Conservation (phyloP, 352 stramenopile species). For the Pythium diclinum region DNA sequence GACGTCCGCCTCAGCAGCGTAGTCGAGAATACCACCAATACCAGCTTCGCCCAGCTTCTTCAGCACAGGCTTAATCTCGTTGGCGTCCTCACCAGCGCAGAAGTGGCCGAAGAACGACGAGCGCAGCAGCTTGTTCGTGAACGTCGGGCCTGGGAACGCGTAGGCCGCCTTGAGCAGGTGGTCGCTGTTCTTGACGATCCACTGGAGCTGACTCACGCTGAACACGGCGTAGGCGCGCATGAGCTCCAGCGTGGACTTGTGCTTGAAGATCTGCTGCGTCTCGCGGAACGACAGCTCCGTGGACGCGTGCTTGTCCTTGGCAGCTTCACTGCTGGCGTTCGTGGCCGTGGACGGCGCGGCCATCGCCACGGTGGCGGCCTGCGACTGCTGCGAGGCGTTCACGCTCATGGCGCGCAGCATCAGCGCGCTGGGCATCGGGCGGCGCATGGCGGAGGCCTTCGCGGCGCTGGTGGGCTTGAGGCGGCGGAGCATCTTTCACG, state of each 20-base stretch:
- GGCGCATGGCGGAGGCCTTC: slow-evolving; percentile 17
- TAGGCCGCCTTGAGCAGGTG: slow-evolving; percentile 80
- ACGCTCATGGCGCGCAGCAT: slow-evolving; percentile 27
- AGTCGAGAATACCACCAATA: slow-evolving; percentile 96
- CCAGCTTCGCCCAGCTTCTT: slow-evolving; percentile 69
- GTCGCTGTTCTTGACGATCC: slow-evolving; percentile 88
- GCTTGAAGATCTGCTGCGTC: slow-evolving; percentile 78
- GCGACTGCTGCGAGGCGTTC: slow-evolving; percentile 21
- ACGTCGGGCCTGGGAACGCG: slow-evolving; percentile 66
- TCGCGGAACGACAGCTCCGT: slow-evolving; percentile 62
- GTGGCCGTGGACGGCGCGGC: slow-evolving; percentile 9
- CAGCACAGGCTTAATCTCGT: slow-evolving; percentile 83
- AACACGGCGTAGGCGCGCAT: slow-evolving; percentile 88
- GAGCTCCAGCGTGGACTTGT: slow-evolving; percentile 84
- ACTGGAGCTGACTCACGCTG: slow-evolving; percentile 77
- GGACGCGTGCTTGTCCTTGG: slow-evolving; percentile 1
- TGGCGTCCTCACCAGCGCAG: slow-evolving; percentile 91
- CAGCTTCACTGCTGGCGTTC: background rate
- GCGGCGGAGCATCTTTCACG: slow-evolving; percentile 23
- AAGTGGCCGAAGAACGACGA: slow-evolving; percentile 97
- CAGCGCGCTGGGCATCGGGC: slow-evolving; percentile 9
- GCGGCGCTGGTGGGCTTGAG: slow-evolving; percentile 5
- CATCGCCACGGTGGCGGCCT: slow-evolving; percentile 24
- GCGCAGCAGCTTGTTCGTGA: slow-evolving; percentile 90
- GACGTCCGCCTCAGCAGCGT: slow-evolving; percentile 93